A percentile compares a stretch with the other conserved stretches of the same genome.
Evolutionary conservation across 192 early-diverging fungal genomes (phyloP).

Genomic region (Coemansia sp.): DNA sequence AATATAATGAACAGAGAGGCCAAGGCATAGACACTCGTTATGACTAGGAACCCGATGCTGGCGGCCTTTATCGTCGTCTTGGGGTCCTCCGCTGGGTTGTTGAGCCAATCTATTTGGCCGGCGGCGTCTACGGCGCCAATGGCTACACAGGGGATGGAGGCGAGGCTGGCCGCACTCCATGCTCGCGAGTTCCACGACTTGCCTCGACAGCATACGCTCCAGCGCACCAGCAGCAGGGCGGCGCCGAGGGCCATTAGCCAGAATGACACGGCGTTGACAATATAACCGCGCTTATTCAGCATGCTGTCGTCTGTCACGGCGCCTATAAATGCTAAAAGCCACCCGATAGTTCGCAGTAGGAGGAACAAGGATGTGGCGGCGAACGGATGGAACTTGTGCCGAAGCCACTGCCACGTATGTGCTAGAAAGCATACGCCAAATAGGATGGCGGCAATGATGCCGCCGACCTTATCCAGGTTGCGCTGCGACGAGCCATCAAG

Average conservation of each 20-base stretch:
- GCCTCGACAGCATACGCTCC: slow-evolving; percentile 34
- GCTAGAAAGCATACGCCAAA: slow-evolving; percentile 39
- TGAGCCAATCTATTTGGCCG: slow-evolving; percentile 52
- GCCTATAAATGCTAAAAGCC: slow-evolving; percentile 47
- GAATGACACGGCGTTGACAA: slow-evolving; percentile 41
- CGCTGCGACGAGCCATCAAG: slow-evolving; percentile 27
- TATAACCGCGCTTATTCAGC: slow-evolving; percentile 49
- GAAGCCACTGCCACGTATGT: slow-evolving; percentile 42
- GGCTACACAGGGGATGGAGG: slow-evolving; percentile 25
- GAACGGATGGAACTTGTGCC: slow-evolving; percentile 34
- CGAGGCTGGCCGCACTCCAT: slow-evolving; percentile 22
- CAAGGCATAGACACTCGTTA: slow-evolving; percentile 18
- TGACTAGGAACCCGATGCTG: slow-evolving; percentile 34
- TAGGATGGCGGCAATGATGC: slow-evolving; percentile 39
- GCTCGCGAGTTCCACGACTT: slow-evolving; percentile 31
- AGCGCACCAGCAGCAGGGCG: slow-evolving; percentile 34
- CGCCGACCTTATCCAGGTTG: slow-evolving; percentile 48
- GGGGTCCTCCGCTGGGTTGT: slow-evolving; percentile 31
- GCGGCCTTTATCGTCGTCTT: slow-evolving; percentile 27
- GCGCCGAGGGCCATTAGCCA: slow-evolving; percentile 42
- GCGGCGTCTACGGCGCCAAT: slow-evolving; percentile 48
- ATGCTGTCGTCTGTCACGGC: slow-evolving; percentile 24
- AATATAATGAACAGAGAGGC: slow-evolving; percentile 19
- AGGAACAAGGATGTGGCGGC: slow-evolving; percentile 29
- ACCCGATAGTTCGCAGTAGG: slow-evolving; percentile 41